Evolutionary conservation across 768 basidiomycete genomes (phyloP), one percentile per base, ranked within the genome.

Genomic region (Coprinopsis strossmayeri): DNA sequence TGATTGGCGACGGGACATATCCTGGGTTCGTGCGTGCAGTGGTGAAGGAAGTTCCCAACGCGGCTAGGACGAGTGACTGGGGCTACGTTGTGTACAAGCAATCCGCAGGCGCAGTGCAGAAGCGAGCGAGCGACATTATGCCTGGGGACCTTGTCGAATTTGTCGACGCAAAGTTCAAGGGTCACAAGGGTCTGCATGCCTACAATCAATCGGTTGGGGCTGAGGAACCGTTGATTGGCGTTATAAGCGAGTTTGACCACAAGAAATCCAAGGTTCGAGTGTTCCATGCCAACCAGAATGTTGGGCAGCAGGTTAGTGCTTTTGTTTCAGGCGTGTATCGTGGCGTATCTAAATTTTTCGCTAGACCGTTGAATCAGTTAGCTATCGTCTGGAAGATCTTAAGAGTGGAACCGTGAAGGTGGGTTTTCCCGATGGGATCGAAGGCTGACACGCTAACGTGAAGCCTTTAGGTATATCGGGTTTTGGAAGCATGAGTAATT

Each of bases 261-360:
- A 92, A 89, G 78, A 94, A 93, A 72, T 78, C 76, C 52, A 96
- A 96, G 70, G 71, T 93, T 46, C 77, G 76, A 61, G 81, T 89
- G 37, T 84, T 84, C 63, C 90, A 94, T 63, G 91, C 91, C 46
- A 92, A 90, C 63, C 82, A 87, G 61, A 87, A 85, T 57, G 85
- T 87, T 58, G 82, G 87, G 41, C 87, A 83, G 55, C 86, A 88
- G 78, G 87, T 85, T 52, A 7, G 35, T 11, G 53, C 78, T 70
- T 35, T 34, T 48, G 26, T 42, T 18, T 37, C 40, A 24, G 26
- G 23, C n/a, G 15, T 45, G 20, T 37, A n/a, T 35, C 42, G n/a
- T n/a, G n/a, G n/a, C n/a, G n/a, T 25, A 37, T 41, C 39, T 48
- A 4, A 35, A 28, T 23, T 25, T 50, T 21, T 51, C 10, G 24